phyloP scores from a whole-genome alignment of 1,139 yeast genomes.

The Pichia sp. region DNA sequence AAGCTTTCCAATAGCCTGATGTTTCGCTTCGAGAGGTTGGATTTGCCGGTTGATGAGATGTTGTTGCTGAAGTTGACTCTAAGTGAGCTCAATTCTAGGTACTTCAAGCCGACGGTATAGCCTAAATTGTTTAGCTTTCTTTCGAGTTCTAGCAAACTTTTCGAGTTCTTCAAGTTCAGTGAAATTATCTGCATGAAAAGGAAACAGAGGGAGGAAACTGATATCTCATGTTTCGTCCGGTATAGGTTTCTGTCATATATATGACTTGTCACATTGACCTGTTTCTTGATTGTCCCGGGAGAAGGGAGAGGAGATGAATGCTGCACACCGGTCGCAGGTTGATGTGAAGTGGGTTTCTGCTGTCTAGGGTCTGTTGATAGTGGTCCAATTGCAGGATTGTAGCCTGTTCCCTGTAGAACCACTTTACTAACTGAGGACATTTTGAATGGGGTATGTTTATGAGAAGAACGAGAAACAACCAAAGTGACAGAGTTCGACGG shows the following conservation, averaged over 20 bases:
- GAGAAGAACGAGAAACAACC: not conserved
- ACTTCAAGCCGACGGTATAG: constrained; percentile 58
- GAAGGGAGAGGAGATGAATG: constrained; percentile 13
- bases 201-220: constrained; percentile 62
- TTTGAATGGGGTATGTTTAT: not conserved
- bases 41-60: constrained; percentile 46
- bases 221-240: constrained; percentile 63
- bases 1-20: constrained; percentile 68
- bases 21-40: constrained; percentile 71
- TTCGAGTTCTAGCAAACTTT: constrained; percentile 76
- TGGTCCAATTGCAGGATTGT: constrained; percentile 30
- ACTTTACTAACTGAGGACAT: constrained; percentile 4
- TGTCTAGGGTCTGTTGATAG: constrained; percentile 23
- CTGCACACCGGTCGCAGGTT: not conserved
- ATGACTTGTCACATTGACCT: constrained; percentile 26
- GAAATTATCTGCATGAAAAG: constrained; percentile 70
- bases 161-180: constrained; percentile 47
- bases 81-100: constrained; percentile 53
- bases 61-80: constrained; percentile 49
- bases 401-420: constrained; percentile 25
- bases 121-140: constrained; percentile 72
- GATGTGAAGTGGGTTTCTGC: not conserved
- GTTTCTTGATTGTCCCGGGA: constrained; percentile 13
- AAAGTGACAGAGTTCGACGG: not conserved
- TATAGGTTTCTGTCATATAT: constrained; percentile 68